Evolutionary conservation across 192 early-diverging fungal species (phyloP).

Genomic region (Backusella macrospora): DNA sequence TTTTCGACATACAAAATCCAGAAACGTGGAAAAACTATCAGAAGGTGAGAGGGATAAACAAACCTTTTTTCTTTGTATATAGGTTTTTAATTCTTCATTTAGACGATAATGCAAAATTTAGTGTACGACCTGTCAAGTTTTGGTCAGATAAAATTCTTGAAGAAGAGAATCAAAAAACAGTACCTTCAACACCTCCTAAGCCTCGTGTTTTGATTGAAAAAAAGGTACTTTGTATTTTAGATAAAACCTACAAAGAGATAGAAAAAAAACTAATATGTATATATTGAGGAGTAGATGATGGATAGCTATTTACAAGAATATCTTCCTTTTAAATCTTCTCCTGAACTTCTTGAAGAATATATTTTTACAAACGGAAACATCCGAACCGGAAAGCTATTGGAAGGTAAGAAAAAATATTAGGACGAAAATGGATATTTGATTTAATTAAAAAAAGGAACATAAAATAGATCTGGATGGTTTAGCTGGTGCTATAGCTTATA

Average conservation of each 20-base stretch:
- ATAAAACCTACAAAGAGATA: background rate
- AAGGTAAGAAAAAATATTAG: conserved; percentile 46
- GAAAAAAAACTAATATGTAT: background rate
- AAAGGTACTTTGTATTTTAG: conserved; percentile 10
- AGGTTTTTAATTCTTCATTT: background rate
- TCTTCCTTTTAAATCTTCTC: conserved; percentile 77
- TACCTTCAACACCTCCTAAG: background rate
- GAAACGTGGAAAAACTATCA: background rate
- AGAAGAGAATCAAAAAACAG: conserved; percentile 24
- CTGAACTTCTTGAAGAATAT: conserved; percentile 78
- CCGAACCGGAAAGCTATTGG: conserved; percentile 81
- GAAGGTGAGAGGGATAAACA: background rate
- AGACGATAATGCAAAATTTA: conserved; percentile 28
- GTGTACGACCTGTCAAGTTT: conserved; percentile 42
- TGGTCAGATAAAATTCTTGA: conserved; percentile 46
- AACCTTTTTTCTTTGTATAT: background rate
- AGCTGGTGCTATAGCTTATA: conserved; percentile 78
- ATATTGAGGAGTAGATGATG: conserved; percentile 56
- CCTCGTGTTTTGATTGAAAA: conserved; percentile 16
- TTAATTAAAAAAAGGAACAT: background rate
- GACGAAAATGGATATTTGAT: background rate
- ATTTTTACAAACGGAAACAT: conserved; percentile 75
- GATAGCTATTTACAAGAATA: conserved; percentile 79
- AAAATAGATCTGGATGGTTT: conserved; percentile 71
- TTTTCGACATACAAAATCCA: conserved; percentile 4